Percentiles rank a stretch among this genome's conserved stretches.
These are phyloP conservation scores for Hura crepitans DNA, from an alignment of 441 rosid species.

Conservation along the genomic window DNA sequence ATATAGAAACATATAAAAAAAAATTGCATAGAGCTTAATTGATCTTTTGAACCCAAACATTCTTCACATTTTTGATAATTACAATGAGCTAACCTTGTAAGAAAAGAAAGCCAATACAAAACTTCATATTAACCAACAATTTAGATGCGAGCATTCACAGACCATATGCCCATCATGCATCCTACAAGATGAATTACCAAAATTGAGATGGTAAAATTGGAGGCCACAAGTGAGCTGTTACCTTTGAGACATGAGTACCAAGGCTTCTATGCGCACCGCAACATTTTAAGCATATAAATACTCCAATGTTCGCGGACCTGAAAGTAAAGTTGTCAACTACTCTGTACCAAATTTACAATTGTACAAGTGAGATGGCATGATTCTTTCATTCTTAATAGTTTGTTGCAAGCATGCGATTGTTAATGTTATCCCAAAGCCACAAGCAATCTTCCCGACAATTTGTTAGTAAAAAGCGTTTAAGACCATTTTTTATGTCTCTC, in stretches of 20 bases:
- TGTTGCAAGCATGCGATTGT: neutral
- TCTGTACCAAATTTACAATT: neutral
- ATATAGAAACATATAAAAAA: neutral
- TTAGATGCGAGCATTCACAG: neutral
- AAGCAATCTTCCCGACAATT: constrained; percentile 3
- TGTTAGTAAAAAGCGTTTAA: neutral
- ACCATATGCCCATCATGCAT: neutral
- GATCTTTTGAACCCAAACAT: neutral
- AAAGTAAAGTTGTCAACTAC: constrained; percentile 22
- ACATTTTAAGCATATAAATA: constrained; percentile 92
- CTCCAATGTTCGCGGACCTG: constrained; percentile 98
- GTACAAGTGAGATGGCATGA: neutral
- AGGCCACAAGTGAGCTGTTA: constrained; percentile 28
- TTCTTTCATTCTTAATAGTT: neutral
- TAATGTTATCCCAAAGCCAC: neutral
- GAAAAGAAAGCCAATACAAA: neutral
- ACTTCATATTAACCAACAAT: neutral
- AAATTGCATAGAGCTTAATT: neutral
- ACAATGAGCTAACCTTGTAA: neutral
- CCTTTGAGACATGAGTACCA: constrained; percentile 92
- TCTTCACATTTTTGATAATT: neutral
- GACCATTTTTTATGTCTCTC: neutral
- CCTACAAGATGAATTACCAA: neutral
- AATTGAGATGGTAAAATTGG: constrained; percentile 8
- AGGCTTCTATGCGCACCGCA: constrained; percentile 96